Evolutionary conservation across 257 asterid genomes (phyloP).

Genomic region (Solanum gracilifrons): DNA sequence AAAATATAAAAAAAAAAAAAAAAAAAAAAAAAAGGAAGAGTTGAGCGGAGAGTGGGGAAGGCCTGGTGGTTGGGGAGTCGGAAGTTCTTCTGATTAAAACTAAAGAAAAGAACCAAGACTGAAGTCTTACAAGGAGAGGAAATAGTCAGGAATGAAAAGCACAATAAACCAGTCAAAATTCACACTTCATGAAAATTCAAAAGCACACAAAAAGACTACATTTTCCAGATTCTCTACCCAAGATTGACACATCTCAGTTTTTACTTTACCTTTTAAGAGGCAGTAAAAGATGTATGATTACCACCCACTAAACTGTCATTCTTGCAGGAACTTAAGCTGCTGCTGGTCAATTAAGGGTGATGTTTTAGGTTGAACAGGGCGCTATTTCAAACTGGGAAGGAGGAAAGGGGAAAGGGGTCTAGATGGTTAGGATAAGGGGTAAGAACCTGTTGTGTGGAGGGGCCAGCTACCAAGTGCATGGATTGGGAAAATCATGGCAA

Average conservation of each 20-base stretch:
- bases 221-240: background rate
- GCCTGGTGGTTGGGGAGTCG: background rate
- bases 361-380: background rate
- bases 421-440: background rate
- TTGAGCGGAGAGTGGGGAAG: background rate
- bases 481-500: background rate
- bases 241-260: background rate
- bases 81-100: background rate
- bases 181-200: background rate
- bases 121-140: background rate
- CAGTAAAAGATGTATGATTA: background rate
- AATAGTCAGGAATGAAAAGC: background rate
- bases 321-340: background rate
- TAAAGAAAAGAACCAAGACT: background rate
- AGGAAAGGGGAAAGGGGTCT: background rate
- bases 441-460: background rate
- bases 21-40: background rate
- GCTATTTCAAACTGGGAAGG: background rate
- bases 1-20: too few species aligned
- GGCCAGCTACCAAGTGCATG: background rate
- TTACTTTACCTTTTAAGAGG: background rate
- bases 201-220: background rate
- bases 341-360: background rate
- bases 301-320: background rate
- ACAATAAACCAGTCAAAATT: background rate